phyloP scores from a whole-genome alignment of 305 asterid genomes.

The Fraxinus dipetala region DNA sequence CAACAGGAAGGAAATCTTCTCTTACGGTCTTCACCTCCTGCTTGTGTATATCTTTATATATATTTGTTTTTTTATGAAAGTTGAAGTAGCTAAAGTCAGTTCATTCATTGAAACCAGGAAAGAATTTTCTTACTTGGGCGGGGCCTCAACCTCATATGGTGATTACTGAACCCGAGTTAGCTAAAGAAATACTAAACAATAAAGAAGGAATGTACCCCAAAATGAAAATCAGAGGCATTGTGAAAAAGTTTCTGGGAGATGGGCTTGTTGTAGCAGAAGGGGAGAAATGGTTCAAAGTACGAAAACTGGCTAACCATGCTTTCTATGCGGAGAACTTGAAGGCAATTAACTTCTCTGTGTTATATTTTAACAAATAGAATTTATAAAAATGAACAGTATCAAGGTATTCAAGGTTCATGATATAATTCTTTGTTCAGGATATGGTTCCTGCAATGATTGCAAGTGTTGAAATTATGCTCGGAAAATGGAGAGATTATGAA shows the following conservation, averaged over 20 bases:
- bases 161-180: constrained; percentile 52
- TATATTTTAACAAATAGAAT: background rate
- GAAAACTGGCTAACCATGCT: constrained; percentile 63
- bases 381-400: background rate
- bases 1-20: background rate
- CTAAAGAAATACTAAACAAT: constrained; percentile 54
- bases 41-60: background rate
- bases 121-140: constrained; percentile 49
- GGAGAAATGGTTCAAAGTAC: constrained; percentile 47
- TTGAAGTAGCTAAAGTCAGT: background rate
- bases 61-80: background rate
- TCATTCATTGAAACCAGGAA: constrained; percentile 33
- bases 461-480: constrained; percentile 42
- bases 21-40: background rate
- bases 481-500: constrained; percentile 33
- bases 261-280: constrained; percentile 48
- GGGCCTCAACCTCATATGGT: constrained; percentile 54
- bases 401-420: background rate
- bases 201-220: constrained; percentile 43
- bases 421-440: constrained; percentile 26
- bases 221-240: constrained; percentile 26
- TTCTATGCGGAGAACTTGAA: constrained; percentile 60
- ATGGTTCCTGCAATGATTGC: constrained; percentile 58
- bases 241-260: constrained; percentile 48
- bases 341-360: constrained; percentile 25